Base-by-base conservation (phyloP, 2,329 filamentous ascomycete species). In the Gliomastix tumulicola region DNA sequence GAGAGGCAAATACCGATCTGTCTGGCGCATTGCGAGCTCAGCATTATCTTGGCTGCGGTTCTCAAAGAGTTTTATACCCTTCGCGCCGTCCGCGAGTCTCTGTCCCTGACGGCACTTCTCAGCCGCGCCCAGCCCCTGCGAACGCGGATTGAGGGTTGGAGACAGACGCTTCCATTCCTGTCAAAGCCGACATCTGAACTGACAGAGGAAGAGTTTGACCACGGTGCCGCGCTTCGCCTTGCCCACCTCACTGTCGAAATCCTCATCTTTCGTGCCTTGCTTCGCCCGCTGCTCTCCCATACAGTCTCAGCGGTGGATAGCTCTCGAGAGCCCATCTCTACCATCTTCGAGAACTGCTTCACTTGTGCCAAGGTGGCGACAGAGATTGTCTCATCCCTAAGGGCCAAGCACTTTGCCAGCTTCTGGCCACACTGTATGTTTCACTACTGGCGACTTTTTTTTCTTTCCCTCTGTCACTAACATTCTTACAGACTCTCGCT, bases 341-440 rank as follows among this genome's bases (percentile, higher is more conserved):
- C 46, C 7, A 51, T 51, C n/a, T 45, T 47, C 33, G 46, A 49
- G 18, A 50, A 49, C 25, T 43, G 49, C 34, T 46, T 44, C 25
- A 20, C 41, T 52, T 4, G 30, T 45, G 12, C 15, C 27, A 5
- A 32, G 30, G 2, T 15, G 27, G 15, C 28, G 32, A n/a, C 21
- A 34, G 8, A 36, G 10, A 42, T 48, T 27, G 37, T 46, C 17
- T 37, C 44, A 11, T 38, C 37, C 8, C 35, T 48, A 10, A 35
- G 43, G 21, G 36, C 33, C 8, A 40, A 38, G 15, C 41, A 46
- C 30, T 36, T 39, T 8, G 43, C 45, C 8, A 42, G 44, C 3
- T 48, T 48, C 21, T 48, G 45, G 45, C 45, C 44, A 5, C 39
- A 5, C 50, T 45, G 41, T 52, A 51, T 32, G 40, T 52, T 2